phyloP scores from a whole-genome alignment of 345 rosid genomes.

The Isatis tinctoria region DNA sequence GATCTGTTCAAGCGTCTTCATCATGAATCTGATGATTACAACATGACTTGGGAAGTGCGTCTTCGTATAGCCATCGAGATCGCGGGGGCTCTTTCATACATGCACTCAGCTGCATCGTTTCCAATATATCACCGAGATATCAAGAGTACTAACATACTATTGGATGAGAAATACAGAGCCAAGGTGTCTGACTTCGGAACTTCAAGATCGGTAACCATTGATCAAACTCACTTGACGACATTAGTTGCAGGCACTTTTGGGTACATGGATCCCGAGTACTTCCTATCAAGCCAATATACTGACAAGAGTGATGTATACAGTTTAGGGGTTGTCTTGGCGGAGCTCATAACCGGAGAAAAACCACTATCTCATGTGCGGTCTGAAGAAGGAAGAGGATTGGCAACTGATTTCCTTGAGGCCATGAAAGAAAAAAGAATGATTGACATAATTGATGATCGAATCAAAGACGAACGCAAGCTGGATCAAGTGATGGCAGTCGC shows the following conservation, averaged over 20 bases:
- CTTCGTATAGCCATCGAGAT: slow-evolving; percentile 21
- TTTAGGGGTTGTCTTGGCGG: slow-evolving; percentile 43
- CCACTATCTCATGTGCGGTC: slow-evolving; percentile 19
- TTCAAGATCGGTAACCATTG: slow-evolving; percentile 13
- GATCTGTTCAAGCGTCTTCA: slow-evolving; percentile 17
- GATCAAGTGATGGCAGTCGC: slow-evolving; percentile 31
- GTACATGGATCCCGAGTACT: slow-evolving; percentile 42
- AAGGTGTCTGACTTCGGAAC: slow-evolving; percentile 29
- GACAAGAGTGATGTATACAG: slow-evolving; percentile 51
- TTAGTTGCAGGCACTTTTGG: slow-evolving; percentile 39
- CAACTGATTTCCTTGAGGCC: slow-evolving; percentile 25
- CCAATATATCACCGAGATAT: slow-evolving; percentile 30
- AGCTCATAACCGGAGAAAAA: slow-evolving; percentile 37
- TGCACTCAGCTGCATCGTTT: slow-evolving; percentile 23
- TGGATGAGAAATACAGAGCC: slow-evolving; percentile 21
- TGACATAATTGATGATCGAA: slow-evolving; percentile 28
- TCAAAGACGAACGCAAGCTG: not conserved
- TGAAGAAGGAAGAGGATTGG: slow-evolving; percentile 33
- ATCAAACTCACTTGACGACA: slow-evolving; percentile 28
- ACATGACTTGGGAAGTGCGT: slow-evolving; percentile 20
- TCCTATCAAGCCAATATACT: slow-evolving; percentile 23
- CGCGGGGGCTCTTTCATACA: not conserved
- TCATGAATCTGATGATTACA: not conserved
- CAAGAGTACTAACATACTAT: slow-evolving; percentile 16
- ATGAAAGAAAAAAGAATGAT: slow-evolving; percentile 17